Evolutionary conservation across 176 grass and related monocot species (phyloP), one percentile per base, ranked within the genome.

Genomic region (Pontederia crassipes): DNA sequence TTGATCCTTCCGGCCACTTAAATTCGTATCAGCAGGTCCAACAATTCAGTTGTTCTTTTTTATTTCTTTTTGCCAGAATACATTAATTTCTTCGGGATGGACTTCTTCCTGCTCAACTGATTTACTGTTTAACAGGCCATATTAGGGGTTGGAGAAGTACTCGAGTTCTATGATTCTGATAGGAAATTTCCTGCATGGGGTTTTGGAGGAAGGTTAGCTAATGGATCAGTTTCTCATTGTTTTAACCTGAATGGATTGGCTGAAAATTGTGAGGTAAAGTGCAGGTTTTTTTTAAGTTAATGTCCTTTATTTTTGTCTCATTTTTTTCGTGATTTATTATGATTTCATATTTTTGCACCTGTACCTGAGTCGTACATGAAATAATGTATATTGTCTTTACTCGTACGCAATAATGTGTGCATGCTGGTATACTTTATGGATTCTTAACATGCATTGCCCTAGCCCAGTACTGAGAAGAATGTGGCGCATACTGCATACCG

Each of bases 111-210:
- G 32, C 6, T 40, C 32, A 40, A 55, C 11, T 52, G 46, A 64
- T 58, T 46, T 46, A 54, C 26, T 52, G 57, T 46, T 57, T 24
- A 71, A 59, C 66, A 98, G 93, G 87, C 81, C 57, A 98, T 92
- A 70, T 48, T 83, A 26, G 93, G 87, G 50, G 84, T 85, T 48
- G 88, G 93, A 0, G 93, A 98, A 68, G 84, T 92, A 76, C 69
- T 98, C 9, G 81, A 98, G 50, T 98, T 92, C 73, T 98, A 98
- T 69, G 87, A 98, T 70, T 77, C 65, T 71, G 93, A 98, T 80
- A 92, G 57, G 26, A 70, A 57, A 11, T 92, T 98, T 69, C 87
- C 87, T 62, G 81, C 84, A 45, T 98, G 93, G 93, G 93, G 93
- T 74, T 98, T 98, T 74, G 93, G 93, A 70, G 88, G 79, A 66